Evolutionary conservation across 805 yeast genomes (phyloP), one percentile per base, ranked within the genome.

Genomic region (Starmerella vaccinii): DNA sequence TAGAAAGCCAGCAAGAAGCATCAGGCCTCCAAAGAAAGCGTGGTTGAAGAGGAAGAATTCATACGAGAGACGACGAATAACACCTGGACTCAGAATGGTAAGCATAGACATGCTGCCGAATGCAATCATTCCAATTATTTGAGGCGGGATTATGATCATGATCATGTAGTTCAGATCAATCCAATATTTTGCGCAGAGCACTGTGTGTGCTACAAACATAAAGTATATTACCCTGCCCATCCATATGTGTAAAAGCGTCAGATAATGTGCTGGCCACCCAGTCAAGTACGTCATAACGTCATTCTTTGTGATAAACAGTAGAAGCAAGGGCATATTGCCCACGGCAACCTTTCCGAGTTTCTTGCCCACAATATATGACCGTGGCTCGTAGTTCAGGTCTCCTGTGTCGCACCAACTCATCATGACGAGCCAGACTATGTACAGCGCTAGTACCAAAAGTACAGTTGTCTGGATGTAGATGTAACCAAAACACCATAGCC

Each of bases 11-110:
- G 24, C 45, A 1, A 41, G n/a, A 9, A 41, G 33, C 34, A 27
- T 27, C 23, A 41, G 19, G n/a, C 22, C 33, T 2, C 34, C 23
- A 13, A 41, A 21, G 16, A 41, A 41, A n/a, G 19, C 45, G 15
- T 41, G 45, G 23, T 41, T 41, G 19, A 41, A 41, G 10, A 41
- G 45, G 34, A 41, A 41, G 16, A 41, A 41, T 23, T 41, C 45
- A 7, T 41, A 41, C 9, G 45, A 41, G 10, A 41, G 34, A 1
- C 45, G 22, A 4, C 45, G 45, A 4, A 41, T 41, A 18, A 41
- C n/a, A 4, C 45, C 22, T 4, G 34, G 12, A 18, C 45, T 41
- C 16, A 41, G 19, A 4, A 41, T 5, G 1, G 34, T 41, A 7
- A 41, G 34, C 33, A 41, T 16, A 16, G 45, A 7, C 34, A 41